A percentile compares a stretch with the other conserved stretches of the same genome.
Evolutionary conservation across 805 yeast species (phyloP).

Genomic region (Yamadazyma paraphyllophila): DNA sequence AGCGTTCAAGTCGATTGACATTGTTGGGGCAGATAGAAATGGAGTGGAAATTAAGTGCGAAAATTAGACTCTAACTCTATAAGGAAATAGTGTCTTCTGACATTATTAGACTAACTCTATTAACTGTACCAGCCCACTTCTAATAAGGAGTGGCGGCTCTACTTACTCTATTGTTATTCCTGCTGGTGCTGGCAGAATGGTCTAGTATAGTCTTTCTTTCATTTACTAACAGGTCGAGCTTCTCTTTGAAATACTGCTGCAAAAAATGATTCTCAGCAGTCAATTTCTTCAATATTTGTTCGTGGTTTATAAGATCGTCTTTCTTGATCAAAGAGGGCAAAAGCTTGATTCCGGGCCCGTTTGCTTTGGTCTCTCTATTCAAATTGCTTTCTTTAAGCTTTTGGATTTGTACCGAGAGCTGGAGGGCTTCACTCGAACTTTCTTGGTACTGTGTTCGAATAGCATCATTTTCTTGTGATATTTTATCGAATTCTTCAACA

Average conservation of each 20-base stretch:
- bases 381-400: conserved; percentile 19
- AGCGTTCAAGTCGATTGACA: neutral
- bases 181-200: conserved; percentile 22
- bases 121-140: neutral
- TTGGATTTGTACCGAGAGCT: conserved; percentile 21
- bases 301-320: conserved; percentile 31
- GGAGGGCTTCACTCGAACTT: conserved; percentile 33
- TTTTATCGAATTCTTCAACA: conserved; percentile 21
- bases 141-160: conserved; percentile 39
- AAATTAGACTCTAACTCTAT: neutral
- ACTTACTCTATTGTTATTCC: conserved; percentile 37
- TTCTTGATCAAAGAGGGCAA: conserved; percentile 34
- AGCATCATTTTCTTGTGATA: conserved; percentile 28
- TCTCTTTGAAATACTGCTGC: conserved; percentile 25
- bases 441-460: conserved; percentile 32
- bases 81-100: neutral
- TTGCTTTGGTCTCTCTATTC: conserved; percentile 20
- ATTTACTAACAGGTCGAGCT: conserved; percentile 31
- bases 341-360: conserved; percentile 34
- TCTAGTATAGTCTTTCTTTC: conserved; percentile 35
- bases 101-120: too few species aligned
- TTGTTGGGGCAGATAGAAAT: too few species aligned
- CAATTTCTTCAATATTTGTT: conserved; percentile 23
- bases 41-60: neutral
- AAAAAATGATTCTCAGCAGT: conserved; percentile 30